Evolutionary conservation across 441 rosid genomes (phyloP), one percentile per base, ranked within the genome.

Genomic region (Cnidoscolus chayamansa): DNA sequence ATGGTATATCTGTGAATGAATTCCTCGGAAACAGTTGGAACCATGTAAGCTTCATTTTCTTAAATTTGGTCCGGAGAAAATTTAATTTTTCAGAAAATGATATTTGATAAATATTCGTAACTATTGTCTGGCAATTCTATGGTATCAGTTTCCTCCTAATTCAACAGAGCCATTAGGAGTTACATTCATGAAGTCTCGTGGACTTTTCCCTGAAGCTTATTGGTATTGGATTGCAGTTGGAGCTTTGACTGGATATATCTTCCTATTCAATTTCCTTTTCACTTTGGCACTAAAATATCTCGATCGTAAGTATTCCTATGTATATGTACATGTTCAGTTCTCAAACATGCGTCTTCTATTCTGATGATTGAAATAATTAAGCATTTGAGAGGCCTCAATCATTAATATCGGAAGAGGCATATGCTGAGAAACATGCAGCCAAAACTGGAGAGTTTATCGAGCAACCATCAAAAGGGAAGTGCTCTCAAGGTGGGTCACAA

Each of bases 201-300:
- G 91, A 49, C 50, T 90, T 74, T 87, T 90, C 69, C 82, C 91
- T 3, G 84, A 88, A 68, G 90, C 96, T 57, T 76, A 75, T 76
- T 91, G 97, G 96, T 93, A 93, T 77, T 93, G 98, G 98, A 85
- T 91, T 47, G 97, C 90, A 76, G 76, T 83, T 25, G 94, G 88
- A 56, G 93, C 92, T 72, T 69, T 77, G 78, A 81, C 84, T 19
- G 97, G 92, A 75, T 88, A 74, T 71, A 71, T 80, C 49, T 65
- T 88, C 72, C 74, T 91, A 6, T 90, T 87, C 81, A 94, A 94
- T 76, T 81, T 86, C 76, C 85, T 86, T 70, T 93, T 84, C 82
- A 81, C 84, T 35, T 12, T 90, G 69, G 91, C 96, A 31, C 80
- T 94, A 1, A 81, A 85, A 59, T 91, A 82, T 79, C 86, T 94